These are phyloP conservation scores for Lagenaria siceraria DNA, from an alignment of 306 rosid species.

Conservation along the genomic window DNA sequence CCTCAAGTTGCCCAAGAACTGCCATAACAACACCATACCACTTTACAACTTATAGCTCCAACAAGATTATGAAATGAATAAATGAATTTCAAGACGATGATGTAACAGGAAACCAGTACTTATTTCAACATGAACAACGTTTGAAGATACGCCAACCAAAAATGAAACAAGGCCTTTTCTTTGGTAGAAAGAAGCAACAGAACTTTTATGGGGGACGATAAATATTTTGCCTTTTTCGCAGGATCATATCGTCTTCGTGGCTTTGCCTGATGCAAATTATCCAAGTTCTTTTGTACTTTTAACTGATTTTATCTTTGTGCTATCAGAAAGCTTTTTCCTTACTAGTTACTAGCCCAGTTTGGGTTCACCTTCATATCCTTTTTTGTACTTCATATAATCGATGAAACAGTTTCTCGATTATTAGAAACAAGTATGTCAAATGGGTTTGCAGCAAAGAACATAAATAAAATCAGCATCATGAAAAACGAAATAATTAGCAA, in stretches of 20 bases:
- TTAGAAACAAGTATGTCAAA: background rate
- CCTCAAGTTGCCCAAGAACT: constrained; percentile 80
- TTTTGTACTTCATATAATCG: background rate
- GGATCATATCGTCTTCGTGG: background rate
- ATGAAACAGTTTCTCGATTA: background rate
- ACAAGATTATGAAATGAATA: background rate
- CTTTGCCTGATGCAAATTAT: background rate
- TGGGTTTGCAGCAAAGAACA: background rate
- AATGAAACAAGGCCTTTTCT: background rate
- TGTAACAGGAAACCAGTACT: background rate
- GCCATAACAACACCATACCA: constrained; percentile 9
- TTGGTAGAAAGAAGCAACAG: background rate
- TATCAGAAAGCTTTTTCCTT: background rate
- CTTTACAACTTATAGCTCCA: background rate
- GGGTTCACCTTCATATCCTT: background rate
- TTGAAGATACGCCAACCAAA: background rate
- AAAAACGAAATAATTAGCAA: background rate
- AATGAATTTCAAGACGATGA: background rate
- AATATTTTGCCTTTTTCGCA: background rate
- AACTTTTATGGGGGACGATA: background rate
- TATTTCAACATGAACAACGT: background rate
- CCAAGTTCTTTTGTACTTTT: background rate
- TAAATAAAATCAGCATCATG: background rate
- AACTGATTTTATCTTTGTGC: background rate
- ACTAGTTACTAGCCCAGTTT: background rate